These are phyloP conservation scores for Fusarium sp. DNA, from an alignment of 2,329 filamentous ascomycete species.

Conservation along the genomic window DNA sequence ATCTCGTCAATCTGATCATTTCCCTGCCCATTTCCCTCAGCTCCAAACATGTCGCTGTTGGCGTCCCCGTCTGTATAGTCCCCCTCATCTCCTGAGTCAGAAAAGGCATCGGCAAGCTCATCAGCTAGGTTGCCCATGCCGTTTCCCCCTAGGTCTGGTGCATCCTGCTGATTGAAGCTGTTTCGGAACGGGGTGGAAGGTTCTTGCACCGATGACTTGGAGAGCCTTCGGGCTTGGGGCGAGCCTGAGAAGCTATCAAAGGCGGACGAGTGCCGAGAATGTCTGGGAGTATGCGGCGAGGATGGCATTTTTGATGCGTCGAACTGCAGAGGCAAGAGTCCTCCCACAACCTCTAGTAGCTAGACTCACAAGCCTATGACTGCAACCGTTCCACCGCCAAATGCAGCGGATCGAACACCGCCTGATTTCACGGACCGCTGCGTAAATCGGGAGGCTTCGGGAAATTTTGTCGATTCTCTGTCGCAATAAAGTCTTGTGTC, in stretches of 20 bases:
- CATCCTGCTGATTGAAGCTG: conserved; percentile 63
- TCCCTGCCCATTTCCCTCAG: conserved; percentile 8
- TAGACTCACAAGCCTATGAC: conserved; percentile 28
- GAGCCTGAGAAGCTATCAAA: conserved; percentile 64
- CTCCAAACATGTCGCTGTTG: conserved; percentile 36
- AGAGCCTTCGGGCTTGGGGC: conserved; percentile 61
- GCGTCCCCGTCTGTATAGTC: conserved; percentile 61
- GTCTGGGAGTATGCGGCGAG: conserved; percentile 68
- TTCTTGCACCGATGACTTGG: conserved; percentile 65
- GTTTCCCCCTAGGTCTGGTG: conserved; percentile 62
- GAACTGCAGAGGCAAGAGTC: conserved; percentile 18
- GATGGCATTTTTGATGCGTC: conserved; percentile 49
- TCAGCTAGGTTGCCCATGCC: conserved; percentile 84
- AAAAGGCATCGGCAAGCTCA: conserved; percentile 80
- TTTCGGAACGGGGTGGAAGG: conserved; percentile 61
- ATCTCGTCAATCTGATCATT: conserved; percentile 28
- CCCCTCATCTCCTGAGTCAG: conserved; percentile 72
- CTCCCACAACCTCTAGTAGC: conserved; percentile 12
- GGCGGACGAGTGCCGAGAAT: conserved; percentile 69
- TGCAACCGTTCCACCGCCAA: conserved; percentile 33
- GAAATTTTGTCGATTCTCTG: background rate
- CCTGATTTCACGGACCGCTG: background rate
- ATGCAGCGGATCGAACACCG: conserved; percentile 16
- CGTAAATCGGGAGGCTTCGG: background rate
- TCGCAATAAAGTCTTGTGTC: conserved; percentile 11